Evolutionary conservation across 495 filamentous ascomycete species (phyloP).

Genomic region (Glarea lozoyensis): DNA sequence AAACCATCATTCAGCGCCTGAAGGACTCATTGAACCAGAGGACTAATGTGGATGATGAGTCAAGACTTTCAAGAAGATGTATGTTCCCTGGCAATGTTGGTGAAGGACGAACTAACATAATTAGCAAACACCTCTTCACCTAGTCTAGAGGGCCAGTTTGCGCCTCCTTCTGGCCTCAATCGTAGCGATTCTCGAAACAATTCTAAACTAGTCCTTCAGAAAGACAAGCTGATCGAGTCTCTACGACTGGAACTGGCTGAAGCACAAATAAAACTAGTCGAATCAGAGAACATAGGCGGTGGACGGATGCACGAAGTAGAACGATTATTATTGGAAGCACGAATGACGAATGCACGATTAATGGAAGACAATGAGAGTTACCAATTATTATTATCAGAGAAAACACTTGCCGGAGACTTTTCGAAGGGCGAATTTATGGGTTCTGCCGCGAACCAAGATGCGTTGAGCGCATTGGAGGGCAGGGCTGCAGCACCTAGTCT

Average conservation of each 20-base stretch:
- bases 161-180: conserved; percentile 74
- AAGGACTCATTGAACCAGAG: conserved; percentile 80
- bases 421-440: conserved; percentile 69
- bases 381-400: conserved; percentile 84
- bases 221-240: conserved; percentile 91
- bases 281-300: conserved; percentile 86
- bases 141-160: conserved; percentile 60
- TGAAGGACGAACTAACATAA: conserved; percentile 10
- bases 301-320: conserved; percentile 80
- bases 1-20: conserved; percentile 74
- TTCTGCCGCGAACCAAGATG: conserved; percentile 42
- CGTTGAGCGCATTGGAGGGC: conserved; percentile 46
- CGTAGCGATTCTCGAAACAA: conserved; percentile 77
- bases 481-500: conserved; percentile 48
- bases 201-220: conserved; percentile 81
- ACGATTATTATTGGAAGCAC: conserved; percentile 75
- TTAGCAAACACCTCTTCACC: conserved; percentile 24
- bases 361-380: conserved; percentile 99
- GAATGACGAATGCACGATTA: conserved; percentile 86
- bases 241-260: conserved; percentile 87
- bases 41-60: conserved; percentile 54
- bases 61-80: conserved; percentile 62
- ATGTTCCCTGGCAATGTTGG: conserved; percentile 33
- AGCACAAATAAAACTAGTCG: conserved; percentile 88
- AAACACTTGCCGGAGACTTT: conserved; percentile 91